Evolutionary conservation across 441 rosid genomes (phyloP), one percentile per base, ranked within the genome.

Genomic region (Lepidium campestre): DNA sequence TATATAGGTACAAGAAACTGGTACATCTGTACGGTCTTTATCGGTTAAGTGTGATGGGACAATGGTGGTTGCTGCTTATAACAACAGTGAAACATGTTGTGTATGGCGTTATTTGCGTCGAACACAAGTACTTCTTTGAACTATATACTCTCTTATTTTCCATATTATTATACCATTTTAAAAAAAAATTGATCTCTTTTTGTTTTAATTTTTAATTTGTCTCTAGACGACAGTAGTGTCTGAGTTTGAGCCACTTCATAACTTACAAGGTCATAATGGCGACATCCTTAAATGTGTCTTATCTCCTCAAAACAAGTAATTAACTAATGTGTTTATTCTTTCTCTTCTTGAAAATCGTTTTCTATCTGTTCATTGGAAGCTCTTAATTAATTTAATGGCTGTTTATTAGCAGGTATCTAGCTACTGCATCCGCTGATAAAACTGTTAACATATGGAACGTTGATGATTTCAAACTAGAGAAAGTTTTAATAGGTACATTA

Each of bases 371-470:
- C 18, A 20, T 29, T 22, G 5, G 14, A 48, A 2, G 32, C 32
- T 48, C 27, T n/a, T 41, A n/a, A n/a, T 27, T 27, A 6, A 27
- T 27, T 27, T 27, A 6, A 27, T 27, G 32, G 32, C 1, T 27
- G 2, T 27, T 27, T 5, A 27, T 27, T 57, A 48, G 35, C 78
- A 93, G 98, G 72, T 91, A 93, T 79, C 78, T 93, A 79, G 97
- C 97, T 13, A 93, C 99, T 34, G 87, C 99, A 78, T 93, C 97
- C 40, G 81, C 99, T 36, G 99, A 93, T 50, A 83, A 80, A 65
- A 93, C 92, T n/a, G 96, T 93, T 67, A 93, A 93, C 81, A 91
- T 93, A 73, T 93, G 99, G 99, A 93, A 91, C 55, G 96, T 89
- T n/a, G 99, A 91, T 80, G 96, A 97, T 55, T 91, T 93, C 81